A percentile compares a stretch with the other conserved stretches of the same genome.
Evolutionary conservation across 306 rosid genomes (phyloP).

Genomic region (Acacia acuminata): DNA sequence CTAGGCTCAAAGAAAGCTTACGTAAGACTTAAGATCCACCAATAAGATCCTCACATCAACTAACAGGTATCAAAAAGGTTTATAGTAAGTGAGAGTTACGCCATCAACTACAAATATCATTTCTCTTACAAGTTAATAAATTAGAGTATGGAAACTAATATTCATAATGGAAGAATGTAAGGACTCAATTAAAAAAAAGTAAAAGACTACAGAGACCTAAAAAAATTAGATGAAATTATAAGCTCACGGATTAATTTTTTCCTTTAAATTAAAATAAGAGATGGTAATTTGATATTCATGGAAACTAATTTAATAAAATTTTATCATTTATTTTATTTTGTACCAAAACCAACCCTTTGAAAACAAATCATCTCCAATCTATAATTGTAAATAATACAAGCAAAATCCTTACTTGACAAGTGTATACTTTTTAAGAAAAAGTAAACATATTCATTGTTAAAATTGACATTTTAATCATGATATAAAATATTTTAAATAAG

Average conservation of each 20-base stretch:
- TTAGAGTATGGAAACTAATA: too few relatives aligned
- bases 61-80: too few relatives aligned
- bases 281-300: background rate
- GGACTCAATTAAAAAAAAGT: too few relatives aligned
- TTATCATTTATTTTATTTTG: background rate
- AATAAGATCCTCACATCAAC: too few relatives aligned
- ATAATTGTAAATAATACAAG: background rate
- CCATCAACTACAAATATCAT: too few relatives aligned
- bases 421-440: background rate
- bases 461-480: background rate
- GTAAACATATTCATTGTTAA: background rate
- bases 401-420: background rate
- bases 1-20: too few relatives aligned
- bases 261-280: background rate
- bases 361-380: background rate
- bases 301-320: background rate
- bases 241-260: background rate
- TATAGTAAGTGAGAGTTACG: too few relatives aligned
- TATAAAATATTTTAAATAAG: background rate
- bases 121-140: too few relatives aligned
- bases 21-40: too few relatives aligned
- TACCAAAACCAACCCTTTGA: background rate
- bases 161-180: too few relatives aligned
- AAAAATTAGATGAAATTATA: too few relatives aligned
- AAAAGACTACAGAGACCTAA: too few relatives aligned